A percentile compares a stretch with the other conserved stretches of the same genome.
Evolutionary conservation across 2,329 filamentous ascomycete species (phyloP).

Genomic region (Verticillium klebahnii): DNA sequence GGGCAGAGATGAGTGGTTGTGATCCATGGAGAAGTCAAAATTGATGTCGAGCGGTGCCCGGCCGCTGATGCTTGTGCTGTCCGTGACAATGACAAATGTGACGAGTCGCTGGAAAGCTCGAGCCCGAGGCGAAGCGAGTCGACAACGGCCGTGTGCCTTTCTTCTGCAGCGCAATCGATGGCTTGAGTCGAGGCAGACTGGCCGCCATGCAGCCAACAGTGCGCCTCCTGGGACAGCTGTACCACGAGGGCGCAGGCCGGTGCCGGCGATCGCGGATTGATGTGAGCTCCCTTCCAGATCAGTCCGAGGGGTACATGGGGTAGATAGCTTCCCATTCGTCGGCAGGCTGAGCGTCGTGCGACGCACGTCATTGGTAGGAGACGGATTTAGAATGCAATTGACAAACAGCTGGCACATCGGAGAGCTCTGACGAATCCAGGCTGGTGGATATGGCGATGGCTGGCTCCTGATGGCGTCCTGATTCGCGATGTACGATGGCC

Average conservation of each 20-base stretch:
- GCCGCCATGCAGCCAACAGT: neutral
- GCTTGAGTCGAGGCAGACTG: neutral
- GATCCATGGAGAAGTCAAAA: neutral
- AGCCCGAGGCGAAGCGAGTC: neutral
- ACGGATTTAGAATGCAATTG: too few relatives aligned
- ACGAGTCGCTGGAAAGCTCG: neutral
- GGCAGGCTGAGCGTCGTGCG: too few relatives aligned
- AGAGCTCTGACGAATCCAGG: too few relatives aligned
- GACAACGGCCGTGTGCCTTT: neutral
- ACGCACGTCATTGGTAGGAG: too few relatives aligned
- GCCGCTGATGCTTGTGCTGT: neutral
- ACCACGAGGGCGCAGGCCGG: neutral
- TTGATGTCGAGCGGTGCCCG: neutral
- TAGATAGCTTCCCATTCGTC: too few relatives aligned
- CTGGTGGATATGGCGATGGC: too few relatives aligned
- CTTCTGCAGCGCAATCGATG: neutral
- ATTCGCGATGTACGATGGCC: too few relatives aligned
- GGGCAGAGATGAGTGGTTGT: neutral
- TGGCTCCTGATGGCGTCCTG: too few relatives aligned
- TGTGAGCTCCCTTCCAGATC: neutral
- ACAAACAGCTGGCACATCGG: too few relatives aligned
- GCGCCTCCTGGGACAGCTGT: neutral
- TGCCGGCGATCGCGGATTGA: neutral
- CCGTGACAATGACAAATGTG: neutral
- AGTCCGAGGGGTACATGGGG: too few relatives aligned